phyloP scores from a whole-genome alignment of 2,329 filamentous ascomycete genomes.

The Amauroascus verrucosus region DNA sequence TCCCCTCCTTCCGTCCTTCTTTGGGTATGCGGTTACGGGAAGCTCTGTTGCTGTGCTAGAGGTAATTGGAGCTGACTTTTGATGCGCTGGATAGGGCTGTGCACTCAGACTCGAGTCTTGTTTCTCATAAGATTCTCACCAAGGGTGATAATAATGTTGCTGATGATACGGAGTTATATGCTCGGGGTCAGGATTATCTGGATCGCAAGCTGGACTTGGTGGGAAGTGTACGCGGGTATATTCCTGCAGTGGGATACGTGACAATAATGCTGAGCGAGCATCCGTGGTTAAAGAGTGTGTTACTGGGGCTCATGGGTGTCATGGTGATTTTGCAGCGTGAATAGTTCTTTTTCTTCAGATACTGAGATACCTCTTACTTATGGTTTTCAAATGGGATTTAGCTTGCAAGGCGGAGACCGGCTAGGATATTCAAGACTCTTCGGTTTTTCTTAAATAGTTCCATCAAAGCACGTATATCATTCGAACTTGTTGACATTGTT shows the following conservation, averaged over 20 bases:
- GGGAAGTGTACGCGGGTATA: conserved; percentile 80
- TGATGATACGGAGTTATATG: conserved; percentile 88
- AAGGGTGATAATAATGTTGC: conserved; percentile 96
- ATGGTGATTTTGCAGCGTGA: conserved; percentile 88
- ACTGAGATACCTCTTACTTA: conserved; percentile 1
- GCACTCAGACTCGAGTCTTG: conserved; percentile 15
- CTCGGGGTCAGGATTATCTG: conserved; percentile 74
- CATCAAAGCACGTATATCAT: no score
- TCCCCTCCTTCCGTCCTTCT: no score
- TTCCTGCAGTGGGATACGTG: conserved; percentile 92
- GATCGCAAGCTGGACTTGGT: conserved; percentile 76
- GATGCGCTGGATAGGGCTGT: conserved; percentile 15
- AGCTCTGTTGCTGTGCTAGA: not conserved
- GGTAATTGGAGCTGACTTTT: not conserved
- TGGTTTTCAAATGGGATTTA: not conserved
- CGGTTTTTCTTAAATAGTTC: not conserved
- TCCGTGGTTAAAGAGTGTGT: conserved; percentile 91
- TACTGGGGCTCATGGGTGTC: conserved; percentile 89
- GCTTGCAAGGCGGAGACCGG: not conserved
- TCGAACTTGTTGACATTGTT: no score
- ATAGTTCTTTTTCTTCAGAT: conserved; percentile 31
- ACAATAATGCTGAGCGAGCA: conserved; percentile 93
- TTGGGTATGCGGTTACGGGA: no score
- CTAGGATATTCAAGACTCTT: not conserved
- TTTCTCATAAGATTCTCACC: conserved; percentile 59